Evolutionary conservation across 192 early-diverging fungal genomes (phyloP), one percentile per base, ranked within the genome.

Genomic region (Backusella liffmaniae): DNA sequence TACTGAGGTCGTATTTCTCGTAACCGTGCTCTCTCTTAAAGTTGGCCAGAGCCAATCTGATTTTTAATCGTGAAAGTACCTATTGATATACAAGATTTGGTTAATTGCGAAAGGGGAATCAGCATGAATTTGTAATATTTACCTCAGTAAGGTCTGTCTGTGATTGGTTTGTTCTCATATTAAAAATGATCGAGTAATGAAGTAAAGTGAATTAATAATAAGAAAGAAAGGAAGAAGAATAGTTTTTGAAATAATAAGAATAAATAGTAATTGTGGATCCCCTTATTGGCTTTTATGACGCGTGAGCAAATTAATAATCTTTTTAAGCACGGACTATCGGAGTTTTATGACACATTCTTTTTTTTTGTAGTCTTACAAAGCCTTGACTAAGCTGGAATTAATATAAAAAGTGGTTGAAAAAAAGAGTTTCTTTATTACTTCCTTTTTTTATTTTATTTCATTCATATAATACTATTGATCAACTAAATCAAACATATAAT

Each of bases 1-100:
- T 76, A 35, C 44, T 30, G 3, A 76, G 32, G 70, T 76, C 75
- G 16, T 59, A 70, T 15, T n/a, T 66, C 32, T 79, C 78, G 36
- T 79, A 79, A 66, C 78, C 78, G 67, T 79, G 67, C 10, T 79
- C 73, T 32, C 67, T 44, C 15, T 79, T 79, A 69, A 79, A 79
- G 53, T 69, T 75, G 15, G 78, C 78, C 21, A 79, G 35, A 29
- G 78, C 78, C 15, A 79, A 69, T 26, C 78, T 68, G 16, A 73
- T 79, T 42, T 74, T 79, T 46, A 79, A 39, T 69, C 78, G 67
- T 16, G 56, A 34, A 36, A 74, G 41, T 59, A 79, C 36, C 78
- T 62, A 13, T 59, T 37, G 37, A 2, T 39, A 39, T 32, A 39
- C 37, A 10, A 2, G 10, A 10, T 10, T 59, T 59, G 7, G n/a